Conservation (phyloP, 768 basidiomycete genomes). For the Coprinopsis marcescibilis region DNA sequence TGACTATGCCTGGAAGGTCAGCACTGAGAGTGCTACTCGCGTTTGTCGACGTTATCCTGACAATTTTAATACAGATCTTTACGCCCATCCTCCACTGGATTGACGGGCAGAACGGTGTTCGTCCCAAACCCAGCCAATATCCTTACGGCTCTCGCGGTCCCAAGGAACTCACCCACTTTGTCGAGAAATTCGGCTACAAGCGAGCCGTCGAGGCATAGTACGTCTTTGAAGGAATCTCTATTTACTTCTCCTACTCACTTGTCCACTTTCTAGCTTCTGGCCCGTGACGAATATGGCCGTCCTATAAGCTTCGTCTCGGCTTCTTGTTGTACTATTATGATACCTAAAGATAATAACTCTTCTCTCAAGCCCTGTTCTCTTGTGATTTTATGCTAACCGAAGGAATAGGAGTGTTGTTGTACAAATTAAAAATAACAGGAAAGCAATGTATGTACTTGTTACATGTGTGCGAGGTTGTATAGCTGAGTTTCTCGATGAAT, state of each 20-base stretch:
- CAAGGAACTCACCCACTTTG: slow-evolving; percentile 71
- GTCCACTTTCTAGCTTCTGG: slow-evolving; percentile 53
- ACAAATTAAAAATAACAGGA: neutral
- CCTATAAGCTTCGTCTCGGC: slow-evolving; percentile 29
- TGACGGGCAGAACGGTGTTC: slow-evolving; percentile 63
- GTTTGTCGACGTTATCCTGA: neutral
- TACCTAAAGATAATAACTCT: too few species aligned
- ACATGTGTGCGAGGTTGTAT: neutral
- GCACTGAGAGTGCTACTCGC: slow-evolving; percentile 15
- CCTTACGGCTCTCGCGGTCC: slow-evolving; percentile 97
- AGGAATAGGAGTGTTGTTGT: slow-evolving; percentile 21
- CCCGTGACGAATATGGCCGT: slow-evolving; percentile 64
- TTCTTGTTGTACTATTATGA: neutral
- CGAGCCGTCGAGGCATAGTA: slow-evolving; percentile 68
- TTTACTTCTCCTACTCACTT: slow-evolving; percentile 4
- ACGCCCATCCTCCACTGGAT: slow-evolving; percentile 96
- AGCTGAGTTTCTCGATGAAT: neutral
- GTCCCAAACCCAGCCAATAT: slow-evolving; percentile 72
- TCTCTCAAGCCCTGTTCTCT: too few species aligned
- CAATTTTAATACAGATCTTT: slow-evolving; percentile 64
- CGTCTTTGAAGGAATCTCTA: slow-evolving; percentile 26
- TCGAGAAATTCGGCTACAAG: slow-evolving; percentile 70
- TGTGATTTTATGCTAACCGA: neutral
- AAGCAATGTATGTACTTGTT: neutral
- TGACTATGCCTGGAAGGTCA: slow-evolving; percentile 95